Evolutionary conservation across 495 filamentous ascomycete genomes (phyloP), one percentile per base, ranked within the genome.

Genomic region (Immersiella caudata): DNA sequence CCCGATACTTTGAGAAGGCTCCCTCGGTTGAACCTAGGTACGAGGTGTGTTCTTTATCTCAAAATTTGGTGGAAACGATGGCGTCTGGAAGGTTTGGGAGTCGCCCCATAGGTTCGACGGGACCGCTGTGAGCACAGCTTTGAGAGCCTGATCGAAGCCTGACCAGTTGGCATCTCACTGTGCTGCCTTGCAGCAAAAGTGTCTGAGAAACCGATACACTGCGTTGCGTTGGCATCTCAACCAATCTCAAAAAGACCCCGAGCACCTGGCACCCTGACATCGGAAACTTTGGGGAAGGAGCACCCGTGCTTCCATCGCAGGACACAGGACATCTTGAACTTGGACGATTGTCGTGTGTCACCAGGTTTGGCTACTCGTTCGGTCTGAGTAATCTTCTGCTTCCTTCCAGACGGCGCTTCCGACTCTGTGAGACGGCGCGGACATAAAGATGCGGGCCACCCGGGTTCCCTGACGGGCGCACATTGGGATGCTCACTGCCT

Each of bases 331-430:
- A 57, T 57, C 22, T 16, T 14, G 7, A 14, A 57, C 11, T 16
- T 18, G 54, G 21, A 57, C 24, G 21, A 54, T 54, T 16, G 14
- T 6, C 7, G 20, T 7, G 22, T 26, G 52, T 11, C 20, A 55
- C 40, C 40, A 46, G 16, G 14, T 14, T 46, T 46, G 40, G 40
- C 16, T 12, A 46, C 16, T 46, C 5, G 2, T 46, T 14, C 40
- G 40, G 40, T 46, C 40, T 46, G 40, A 46, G 40, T 46, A 46
- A 46, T 46, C 40, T 46, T 46, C 40, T 46, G 40, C 40, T 46
- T 46, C 40, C 40, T 46, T 46, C 40, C 16, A 2, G 40, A 46
- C 40, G 40, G 40, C 40, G 11, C 16, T 46, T 12, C 40, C 40
- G 40, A 14, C 16, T 18, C 40, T 12, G 40, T 14, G 40, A 14